Conservation (phyloP, 2,329 filamentous ascomycete species). For the Didymella arachidicola region DNA sequence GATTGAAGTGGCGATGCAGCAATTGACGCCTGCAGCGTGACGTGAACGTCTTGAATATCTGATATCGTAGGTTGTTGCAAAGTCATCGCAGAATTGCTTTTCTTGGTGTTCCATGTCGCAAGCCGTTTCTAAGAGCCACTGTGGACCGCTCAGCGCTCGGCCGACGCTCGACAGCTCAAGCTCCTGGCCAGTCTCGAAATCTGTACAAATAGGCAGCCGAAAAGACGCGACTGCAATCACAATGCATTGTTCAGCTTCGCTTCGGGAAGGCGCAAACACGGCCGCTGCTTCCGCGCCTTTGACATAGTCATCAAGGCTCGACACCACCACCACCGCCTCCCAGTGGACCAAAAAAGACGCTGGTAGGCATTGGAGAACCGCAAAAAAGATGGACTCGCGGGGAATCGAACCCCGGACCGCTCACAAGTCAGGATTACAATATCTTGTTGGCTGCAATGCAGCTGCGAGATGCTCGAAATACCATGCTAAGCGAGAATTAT, state of each 20-base stretch:
- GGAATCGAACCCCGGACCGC: slow-evolving; percentile 22
- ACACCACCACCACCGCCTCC: not conserved
- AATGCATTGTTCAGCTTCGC: not conserved
- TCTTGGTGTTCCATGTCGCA: not conserved
- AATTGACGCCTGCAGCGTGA: slow-evolving; percentile 1
- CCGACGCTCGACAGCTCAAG: not conserved
- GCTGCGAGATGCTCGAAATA: not conserved
- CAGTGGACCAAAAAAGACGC: not conserved
- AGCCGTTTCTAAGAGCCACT: not conserved
- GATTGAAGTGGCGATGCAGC: slow-evolving; percentile 2
- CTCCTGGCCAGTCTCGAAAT: too few relatives aligned
- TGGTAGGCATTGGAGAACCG: not conserved
- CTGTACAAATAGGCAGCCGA: not conserved
- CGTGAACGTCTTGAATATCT: not conserved
- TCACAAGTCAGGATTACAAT: slow-evolving; percentile 14
- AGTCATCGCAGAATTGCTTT: not conserved
- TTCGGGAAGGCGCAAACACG: not conserved
- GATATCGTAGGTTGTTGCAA: not conserved
- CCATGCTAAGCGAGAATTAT: slow-evolving; percentile 11
- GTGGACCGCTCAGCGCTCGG: not conserved
- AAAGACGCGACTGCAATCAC: not conserved
- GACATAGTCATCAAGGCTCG: not conserved
- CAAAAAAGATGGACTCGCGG: slow-evolving; percentile 5
- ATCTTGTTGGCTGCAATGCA: not conserved
- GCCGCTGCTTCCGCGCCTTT: not conserved